Base-by-base conservation (phyloP, 2,329 filamentous ascomycete species). In the Alternaria ventricosa region DNA sequence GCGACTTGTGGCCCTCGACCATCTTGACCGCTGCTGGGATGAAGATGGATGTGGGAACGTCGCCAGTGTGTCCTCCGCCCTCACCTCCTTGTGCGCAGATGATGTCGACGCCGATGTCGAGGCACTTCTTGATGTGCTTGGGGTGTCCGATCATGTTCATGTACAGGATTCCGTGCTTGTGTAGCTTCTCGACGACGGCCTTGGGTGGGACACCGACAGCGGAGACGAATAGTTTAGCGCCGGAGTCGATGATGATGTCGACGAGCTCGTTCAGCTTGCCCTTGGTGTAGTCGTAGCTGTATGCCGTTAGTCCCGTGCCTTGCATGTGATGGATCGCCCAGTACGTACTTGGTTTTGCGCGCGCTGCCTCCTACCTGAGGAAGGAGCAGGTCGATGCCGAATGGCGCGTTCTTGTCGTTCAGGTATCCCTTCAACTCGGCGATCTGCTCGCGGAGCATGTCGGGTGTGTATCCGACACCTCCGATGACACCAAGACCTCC, bases 141-240 rank as follows among this genome's bases (percentile, higher is more conserved):
- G 96, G 95, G 87, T 99, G 96, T 71, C 96, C 96, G 80, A 99
- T 94, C 96, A 99, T 99, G 90, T 99, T 99, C 96, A 98, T 98
- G 87, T 96, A 97, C 71, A 97, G 87, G 72, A 99, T 88, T 71
- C 94, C 94, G 76, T 89, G 85, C 78, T 89, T 88, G 88, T 99
- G 96, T 50, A 99, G 89, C 79, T 88, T 91, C 71, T 98, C 94
- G 76, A 99, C 94, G 63, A 97, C 90, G 72, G 87, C 85, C 83
- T 92, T 93, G 71, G 96, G 93, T 46, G 96, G 94, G 25, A 98
- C 92, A 76, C 96, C 96, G 80, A 99, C 94, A 75, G 96, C 96
- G 56, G 93, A 97, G 75, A 99, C 96, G 84, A 99, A 99, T 64
- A 99, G 89, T 82, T 90, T 94, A 65, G 94, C 92, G 70, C 93